Evolutionary conservation across 2,329 filamentous ascomycete species (phyloP).

Genomic region (Hypoxylon sp.): DNA sequence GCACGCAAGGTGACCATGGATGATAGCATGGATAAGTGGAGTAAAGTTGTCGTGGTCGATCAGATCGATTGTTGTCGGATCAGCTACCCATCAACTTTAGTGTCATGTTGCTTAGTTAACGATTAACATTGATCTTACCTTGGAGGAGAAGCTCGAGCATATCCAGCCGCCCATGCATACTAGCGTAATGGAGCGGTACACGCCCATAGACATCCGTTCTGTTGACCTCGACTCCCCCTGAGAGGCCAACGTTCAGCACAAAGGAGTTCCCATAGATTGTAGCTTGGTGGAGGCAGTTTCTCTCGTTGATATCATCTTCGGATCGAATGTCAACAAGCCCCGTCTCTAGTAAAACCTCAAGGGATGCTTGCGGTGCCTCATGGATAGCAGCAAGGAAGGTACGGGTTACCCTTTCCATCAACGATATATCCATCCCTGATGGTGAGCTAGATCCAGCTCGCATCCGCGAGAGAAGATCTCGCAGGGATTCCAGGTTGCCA

Average conservation of each 20-base stretch:
- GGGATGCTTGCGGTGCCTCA: constrained; percentile 82
- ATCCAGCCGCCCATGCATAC: constrained; percentile 90
- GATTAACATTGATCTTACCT: constrained; percentile 60
- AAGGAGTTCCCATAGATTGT: constrained; percentile 90
- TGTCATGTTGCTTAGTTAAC: neutral
- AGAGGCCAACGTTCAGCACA: constrained; percentile 83
- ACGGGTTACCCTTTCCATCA: constrained; percentile 84
- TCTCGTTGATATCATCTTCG: constrained; percentile 97
- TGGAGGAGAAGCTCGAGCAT: constrained; percentile 83
- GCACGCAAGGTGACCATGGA: constrained; percentile 85
- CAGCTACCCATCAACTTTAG: constrained; percentile 61
- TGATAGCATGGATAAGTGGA: constrained; percentile 93
- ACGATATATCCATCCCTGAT: constrained; percentile 64
- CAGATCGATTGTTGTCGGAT: constrained; percentile 82
- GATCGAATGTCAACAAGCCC: constrained; percentile 90
- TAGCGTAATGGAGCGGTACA: constrained; percentile 94
- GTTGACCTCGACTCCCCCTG: constrained; percentile 80
- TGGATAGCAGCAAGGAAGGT: constrained; percentile 93
- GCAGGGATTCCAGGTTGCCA: constrained; percentile 82
- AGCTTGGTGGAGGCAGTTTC: constrained; percentile 97
- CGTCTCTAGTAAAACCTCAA: constrained; percentile 84
- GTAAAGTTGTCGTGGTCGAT: constrained; percentile 99
- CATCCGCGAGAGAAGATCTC: constrained; percentile 86
- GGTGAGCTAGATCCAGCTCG: constrained; percentile 65
- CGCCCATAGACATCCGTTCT: constrained; percentile 94